Base-by-base conservation (phyloP, 2,329 filamentous ascomycete species). In the Ampelomyces quisqualis region DNA sequence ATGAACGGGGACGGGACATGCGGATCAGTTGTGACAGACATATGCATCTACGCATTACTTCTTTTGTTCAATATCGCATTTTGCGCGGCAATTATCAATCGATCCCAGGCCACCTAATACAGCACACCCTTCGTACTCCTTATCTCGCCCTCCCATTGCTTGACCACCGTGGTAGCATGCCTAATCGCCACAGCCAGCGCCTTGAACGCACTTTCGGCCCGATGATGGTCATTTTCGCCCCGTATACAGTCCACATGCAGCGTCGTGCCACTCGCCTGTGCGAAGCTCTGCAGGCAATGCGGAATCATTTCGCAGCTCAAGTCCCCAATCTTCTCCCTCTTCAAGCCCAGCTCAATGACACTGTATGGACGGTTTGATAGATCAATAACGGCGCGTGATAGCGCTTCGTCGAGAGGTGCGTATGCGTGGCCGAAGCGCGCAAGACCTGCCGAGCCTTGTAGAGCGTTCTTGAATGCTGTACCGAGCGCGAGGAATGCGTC, bases 181-280 rank as follows among this genome's bases (percentile, higher is more conserved):
- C 85, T 79, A 40, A 94, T 78, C 6, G 93, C 93, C 30, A 96
- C 82, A 0, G 93, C 93, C 54, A 97, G 71, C 32, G 93, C 93
- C 79, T 98, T 98, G 73, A 98, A 96, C 11, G 91, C 93, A 67
- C 87, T 93, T 80, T 97, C 93, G 7, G 93, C 90, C 43, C 90
- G 78, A 74, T 97, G 93, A 71, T 97, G 93, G 72, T 97, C 93
- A 71, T 97, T 98, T 49, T 86, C 81, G 37, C 93, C 93, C 50
- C 89, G 81, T 41, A 95, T 72, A 71, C 88, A 94, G 72, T 96
- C 89, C 44, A 98, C 88, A 74, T 98, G 93, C 64, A 97, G 74
- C n/a, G 93, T 98, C 38, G 96, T 78, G 18, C 89, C 85, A 3
- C 90, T 89, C 7, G 82, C 88, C 74, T 94, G 87, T 28, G 91